phyloP scores from a whole-genome alignment of 768 basidiomycete genomes.

The Vishniacozyma victoriae region DNA sequence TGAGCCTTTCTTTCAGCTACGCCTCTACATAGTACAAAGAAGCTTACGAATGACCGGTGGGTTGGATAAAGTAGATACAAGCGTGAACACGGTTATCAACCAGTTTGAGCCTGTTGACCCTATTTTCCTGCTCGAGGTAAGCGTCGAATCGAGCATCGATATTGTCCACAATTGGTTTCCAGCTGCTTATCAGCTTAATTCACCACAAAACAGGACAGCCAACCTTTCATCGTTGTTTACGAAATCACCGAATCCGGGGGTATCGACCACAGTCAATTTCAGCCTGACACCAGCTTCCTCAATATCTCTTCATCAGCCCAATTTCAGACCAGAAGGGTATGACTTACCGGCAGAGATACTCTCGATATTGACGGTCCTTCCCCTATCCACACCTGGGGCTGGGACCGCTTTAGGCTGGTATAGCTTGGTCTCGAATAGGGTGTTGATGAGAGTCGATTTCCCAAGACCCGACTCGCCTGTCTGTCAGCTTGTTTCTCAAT shows the following conservation, averaged over 20 bases:
- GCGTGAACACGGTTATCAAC: slow-evolving; percentile 97
- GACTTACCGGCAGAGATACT: slow-evolving; percentile 90
- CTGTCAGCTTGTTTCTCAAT: no score
- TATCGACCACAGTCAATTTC: slow-evolving; percentile 97
- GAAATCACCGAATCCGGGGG: slow-evolving; percentile 97
- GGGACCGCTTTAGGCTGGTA: slow-evolving; percentile 82
- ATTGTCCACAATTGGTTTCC: slow-evolving; percentile 97
- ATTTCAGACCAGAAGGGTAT: background rate
- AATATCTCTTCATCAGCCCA: slow-evolving; percentile 62
- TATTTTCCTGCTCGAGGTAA: slow-evolving; percentile 96
- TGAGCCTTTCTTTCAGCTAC: slow-evolving; percentile 57
- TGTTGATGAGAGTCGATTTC: slow-evolving; percentile 98
- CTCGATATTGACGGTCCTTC: slow-evolving; percentile 94
- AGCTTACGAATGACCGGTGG: slow-evolving; percentile 92
- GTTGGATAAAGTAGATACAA: slow-evolving; percentile 97
- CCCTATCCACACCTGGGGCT: slow-evolving; percentile 74
- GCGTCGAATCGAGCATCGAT: slow-evolving; percentile 97
- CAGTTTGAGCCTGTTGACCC: slow-evolving; percentile 88
- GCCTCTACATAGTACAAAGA: background rate
- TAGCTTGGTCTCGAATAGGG: slow-evolving; percentile 92
- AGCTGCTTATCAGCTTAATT: slow-evolving; percentile 53
- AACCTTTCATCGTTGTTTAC: slow-evolving; percentile 99
- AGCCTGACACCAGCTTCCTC: slow-evolving; percentile 97
- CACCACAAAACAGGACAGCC: slow-evolving; percentile 16
- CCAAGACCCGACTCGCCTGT: slow-evolving; percentile 83